phyloP scores from a whole-genome alignment of 345 rosid species.

The Stellera chamaejasme region DNA sequence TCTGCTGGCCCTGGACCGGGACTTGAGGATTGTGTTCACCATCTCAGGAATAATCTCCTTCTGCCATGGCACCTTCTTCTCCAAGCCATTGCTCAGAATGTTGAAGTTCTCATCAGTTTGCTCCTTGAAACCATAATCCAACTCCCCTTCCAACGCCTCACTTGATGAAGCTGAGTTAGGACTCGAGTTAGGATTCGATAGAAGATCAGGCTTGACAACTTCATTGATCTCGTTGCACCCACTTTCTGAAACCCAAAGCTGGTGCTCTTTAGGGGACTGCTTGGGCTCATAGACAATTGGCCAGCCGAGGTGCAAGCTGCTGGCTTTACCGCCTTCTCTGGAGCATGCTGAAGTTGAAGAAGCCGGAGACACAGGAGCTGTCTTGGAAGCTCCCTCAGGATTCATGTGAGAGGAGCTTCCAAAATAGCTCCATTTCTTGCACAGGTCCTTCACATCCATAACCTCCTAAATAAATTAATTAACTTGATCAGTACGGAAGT shows the following conservation, averaged over 20 bases:
- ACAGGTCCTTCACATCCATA: conserved; percentile 20
- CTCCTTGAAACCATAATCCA: conserved; percentile 36
- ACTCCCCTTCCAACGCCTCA: conserved; percentile 37
- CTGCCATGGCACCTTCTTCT: conserved; percentile 52
- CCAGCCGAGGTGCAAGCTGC: conserved; percentile 27
- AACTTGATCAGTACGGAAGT: background rate
- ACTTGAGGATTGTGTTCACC: conserved; percentile 38
- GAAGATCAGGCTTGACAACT: conserved; percentile 35
- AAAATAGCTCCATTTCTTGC: conserved; percentile 38
- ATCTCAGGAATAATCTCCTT: conserved; percentile 34
- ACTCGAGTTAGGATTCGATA: conserved; percentile 67
- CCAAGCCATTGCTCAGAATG: conserved; percentile 39
- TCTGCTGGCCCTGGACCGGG: conserved; percentile 43
- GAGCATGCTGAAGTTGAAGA: conserved; percentile 35
- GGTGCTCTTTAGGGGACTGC: conserved; percentile 27
- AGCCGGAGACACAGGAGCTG: conserved; percentile 28
- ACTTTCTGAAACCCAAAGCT: conserved; percentile 31
- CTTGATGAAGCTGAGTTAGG: conserved; percentile 80
- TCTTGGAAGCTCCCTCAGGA: conserved; percentile 25
- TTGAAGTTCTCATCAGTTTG: conserved; percentile 35
- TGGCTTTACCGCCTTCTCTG: conserved; percentile 18
- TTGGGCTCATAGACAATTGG: conserved; percentile 31
- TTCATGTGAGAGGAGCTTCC: conserved; percentile 17
- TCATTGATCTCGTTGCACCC: conserved; percentile 21
- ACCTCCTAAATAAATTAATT: conserved; percentile 15